These are phyloP conservation scores for Solanum pimpinellifolium DNA, from an alignment of 257 asterid genomes.

Conservation along the genomic window DNA sequence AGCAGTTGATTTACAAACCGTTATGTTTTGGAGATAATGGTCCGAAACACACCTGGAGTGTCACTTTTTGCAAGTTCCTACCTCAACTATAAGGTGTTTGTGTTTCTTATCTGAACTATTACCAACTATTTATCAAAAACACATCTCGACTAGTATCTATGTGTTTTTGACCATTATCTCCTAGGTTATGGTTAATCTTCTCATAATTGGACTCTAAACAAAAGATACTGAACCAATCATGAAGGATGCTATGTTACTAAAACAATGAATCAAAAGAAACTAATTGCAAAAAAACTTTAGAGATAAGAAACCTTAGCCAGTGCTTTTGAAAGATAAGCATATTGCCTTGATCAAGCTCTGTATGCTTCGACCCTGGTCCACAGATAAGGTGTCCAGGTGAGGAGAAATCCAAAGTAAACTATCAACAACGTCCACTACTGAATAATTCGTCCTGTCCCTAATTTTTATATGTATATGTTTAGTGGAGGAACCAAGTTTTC, in stretches of 20 bases:
- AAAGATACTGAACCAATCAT: neutral
- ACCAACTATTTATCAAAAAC: neutral
- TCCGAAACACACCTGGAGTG: neutral
- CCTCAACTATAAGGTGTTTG: neutral
- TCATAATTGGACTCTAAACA: neutral
- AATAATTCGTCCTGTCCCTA: neutral
- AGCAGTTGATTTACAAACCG: neutral
- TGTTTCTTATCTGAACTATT: neutral
- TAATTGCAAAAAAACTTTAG: neutral
- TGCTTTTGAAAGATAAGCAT: neutral
- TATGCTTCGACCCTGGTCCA: neutral
- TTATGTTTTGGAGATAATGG: neutral
- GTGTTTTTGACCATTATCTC: neutral
- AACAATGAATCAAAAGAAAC: neutral
- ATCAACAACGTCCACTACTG: neutral
- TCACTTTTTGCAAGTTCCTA: neutral
- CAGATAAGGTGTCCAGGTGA: neutral
- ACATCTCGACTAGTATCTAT: accelerated
- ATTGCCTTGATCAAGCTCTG: neutral
- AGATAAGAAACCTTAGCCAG: neutral
- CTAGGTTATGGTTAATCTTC: neutral
- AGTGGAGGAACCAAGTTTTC: neutral
- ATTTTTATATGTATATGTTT: neutral
- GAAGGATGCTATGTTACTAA: neutral
- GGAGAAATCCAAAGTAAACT: neutral